Percentiles rank a stretch among this genome's conserved stretches.
phyloP scores from a whole-genome alignment of 2,329 filamentous ascomycete species.

The Didymella exigua region DNA sequence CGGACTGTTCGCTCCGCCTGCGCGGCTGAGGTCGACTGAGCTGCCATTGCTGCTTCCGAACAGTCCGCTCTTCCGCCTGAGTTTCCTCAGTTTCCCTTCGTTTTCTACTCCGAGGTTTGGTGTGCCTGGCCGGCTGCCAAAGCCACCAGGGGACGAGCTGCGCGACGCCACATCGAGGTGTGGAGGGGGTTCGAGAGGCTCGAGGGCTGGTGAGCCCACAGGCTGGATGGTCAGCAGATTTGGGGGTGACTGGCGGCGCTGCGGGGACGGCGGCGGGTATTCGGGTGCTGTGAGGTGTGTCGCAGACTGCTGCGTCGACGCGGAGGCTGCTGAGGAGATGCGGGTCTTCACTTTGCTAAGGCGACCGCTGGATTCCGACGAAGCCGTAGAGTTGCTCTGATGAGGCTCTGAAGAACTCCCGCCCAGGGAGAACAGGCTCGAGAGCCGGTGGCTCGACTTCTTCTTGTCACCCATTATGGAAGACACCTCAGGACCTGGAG shows the following conservation, averaged over 20 bases:
- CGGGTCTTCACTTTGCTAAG: slow-evolving; percentile 43
- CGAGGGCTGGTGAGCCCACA: slow-evolving; percentile 31
- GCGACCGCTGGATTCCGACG: slow-evolving; percentile 38
- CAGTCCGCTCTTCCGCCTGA: slow-evolving; percentile 43
- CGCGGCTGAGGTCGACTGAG: slow-evolving; percentile 22
- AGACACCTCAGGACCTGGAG: background rate
- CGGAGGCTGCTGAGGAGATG: slow-evolving; percentile 32
- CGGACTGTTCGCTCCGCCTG: slow-evolving; percentile 26
- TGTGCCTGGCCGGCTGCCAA: slow-evolving; percentile 33
- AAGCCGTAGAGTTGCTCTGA: slow-evolving; percentile 25
- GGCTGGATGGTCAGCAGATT: slow-evolving; percentile 36
- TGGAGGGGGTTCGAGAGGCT: slow-evolving; percentile 38
- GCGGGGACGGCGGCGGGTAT: slow-evolving; percentile 35
- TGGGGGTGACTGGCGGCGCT: slow-evolving; percentile 20
- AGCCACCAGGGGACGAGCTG: slow-evolving; percentile 32
- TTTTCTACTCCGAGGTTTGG: slow-evolving; percentile 22
- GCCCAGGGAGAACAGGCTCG: slow-evolving; percentile 40
- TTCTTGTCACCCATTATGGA: slow-evolving; percentile 39
- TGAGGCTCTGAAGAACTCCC: slow-evolving; percentile 24
- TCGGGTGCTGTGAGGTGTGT: slow-evolving; percentile 38
- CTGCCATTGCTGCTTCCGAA: slow-evolving; percentile 38
- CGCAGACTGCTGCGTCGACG: slow-evolving; percentile 10
- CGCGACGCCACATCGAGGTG: slow-evolving; percentile 35
- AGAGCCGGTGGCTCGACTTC: slow-evolving; percentile 41
- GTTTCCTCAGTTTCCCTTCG: slow-evolving; percentile 38